Evolutionary conservation across 768 basidiomycete genomes (phyloP), one percentile per base, ranked within the genome.

Genomic region (Rhodotorula kratochvilovae): DNA sequence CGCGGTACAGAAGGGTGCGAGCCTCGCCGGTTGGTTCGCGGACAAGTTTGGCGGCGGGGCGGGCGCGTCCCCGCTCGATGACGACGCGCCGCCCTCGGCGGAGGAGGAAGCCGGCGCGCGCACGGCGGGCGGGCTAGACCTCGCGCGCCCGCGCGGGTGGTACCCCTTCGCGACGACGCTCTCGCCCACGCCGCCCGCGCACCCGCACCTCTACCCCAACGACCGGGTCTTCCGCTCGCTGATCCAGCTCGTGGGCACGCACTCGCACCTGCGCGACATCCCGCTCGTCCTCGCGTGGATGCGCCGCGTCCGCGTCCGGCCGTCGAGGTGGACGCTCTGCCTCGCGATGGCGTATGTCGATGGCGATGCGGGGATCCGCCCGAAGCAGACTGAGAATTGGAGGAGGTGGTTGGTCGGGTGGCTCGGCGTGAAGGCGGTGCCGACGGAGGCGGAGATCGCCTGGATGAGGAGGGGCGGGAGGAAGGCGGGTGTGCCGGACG

Each of bases 241-340:
- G 48, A 64, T 75, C 73, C 73, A 66, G 15, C 64, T 75, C 29
- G 61, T 61, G n/a, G 73, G 70, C 19, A 51, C 59, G 23, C 73
- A 75, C 53, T 66, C 67, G 25, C 29, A 53, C 43, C 7, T 53
- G 16, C 59, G 39, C 15, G 25, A 19, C 17, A 68, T 75, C 58
- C 70, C 67, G 27, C 54, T 17, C 54, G 25, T 75, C 57, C 61
- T 75, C 61, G 70, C 64, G 3, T 75, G 73, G 73, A 68, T 71
- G 63, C 43, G 51, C 21, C 35, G n/a, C 51, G 5, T 56, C 17
- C 45, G 35, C 16, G 67, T 71, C 61, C 21, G 11, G 13, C 70
- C 63, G 0, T 62, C 59, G 29, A 31, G 70, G 2, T 60, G 46
- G 31, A 68, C 70, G 50, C 53, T 71, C 8, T 58, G 39, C 11